Evolutionary conservation across 2,329 filamentous ascomycete genomes (phyloP).

Genomic region (Thelonectria rubi): DNA sequence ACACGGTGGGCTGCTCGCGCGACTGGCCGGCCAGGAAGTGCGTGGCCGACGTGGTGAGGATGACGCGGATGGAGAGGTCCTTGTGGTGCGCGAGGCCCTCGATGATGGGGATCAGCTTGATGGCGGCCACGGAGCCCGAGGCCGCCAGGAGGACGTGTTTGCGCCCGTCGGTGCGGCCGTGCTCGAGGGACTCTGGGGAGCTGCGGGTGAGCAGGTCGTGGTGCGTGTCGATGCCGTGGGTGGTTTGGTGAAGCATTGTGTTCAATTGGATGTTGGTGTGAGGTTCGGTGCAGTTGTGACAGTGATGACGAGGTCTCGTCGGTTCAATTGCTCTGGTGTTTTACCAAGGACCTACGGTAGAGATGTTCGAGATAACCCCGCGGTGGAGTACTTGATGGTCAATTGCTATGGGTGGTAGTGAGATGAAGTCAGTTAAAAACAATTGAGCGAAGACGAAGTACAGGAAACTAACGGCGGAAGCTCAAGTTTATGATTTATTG

Average conservation of each 20-base stretch:
- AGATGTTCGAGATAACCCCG: conserved; percentile 1
- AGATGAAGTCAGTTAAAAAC: neutral
- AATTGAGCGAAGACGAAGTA: neutral
- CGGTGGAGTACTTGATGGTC: conserved; percentile 15
- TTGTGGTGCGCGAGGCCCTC: conserved; percentile 60
- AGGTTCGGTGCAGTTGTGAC: neutral
- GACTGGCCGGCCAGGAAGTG: conserved; percentile 82
- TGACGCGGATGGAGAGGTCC: conserved; percentile 81
- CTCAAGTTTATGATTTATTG: neutral
- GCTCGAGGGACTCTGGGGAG: conserved; percentile 46
- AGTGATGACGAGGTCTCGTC: too few relatives aligned
- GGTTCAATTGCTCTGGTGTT: neutral
- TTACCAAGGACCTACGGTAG: neutral
- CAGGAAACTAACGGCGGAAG: neutral
- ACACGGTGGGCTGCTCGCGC: conserved; percentile 76
- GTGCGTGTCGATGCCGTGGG: conserved; percentile 37
- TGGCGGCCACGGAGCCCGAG: conserved; percentile 77
- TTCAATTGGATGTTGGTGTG: neutral
- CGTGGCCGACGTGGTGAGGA: conserved; percentile 78
- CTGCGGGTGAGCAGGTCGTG: conserved; percentile 36
- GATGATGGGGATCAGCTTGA: conserved; percentile 79
- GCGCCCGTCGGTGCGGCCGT: conserved; percentile 50
- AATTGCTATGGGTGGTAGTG: too few relatives aligned
- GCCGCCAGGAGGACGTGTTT: conserved; percentile 55
- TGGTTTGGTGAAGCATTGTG: conserved; percentile 37